phyloP scores from a whole-genome alignment of 176 grass and related monocot species.

The Guadua angustifolia region DNA sequence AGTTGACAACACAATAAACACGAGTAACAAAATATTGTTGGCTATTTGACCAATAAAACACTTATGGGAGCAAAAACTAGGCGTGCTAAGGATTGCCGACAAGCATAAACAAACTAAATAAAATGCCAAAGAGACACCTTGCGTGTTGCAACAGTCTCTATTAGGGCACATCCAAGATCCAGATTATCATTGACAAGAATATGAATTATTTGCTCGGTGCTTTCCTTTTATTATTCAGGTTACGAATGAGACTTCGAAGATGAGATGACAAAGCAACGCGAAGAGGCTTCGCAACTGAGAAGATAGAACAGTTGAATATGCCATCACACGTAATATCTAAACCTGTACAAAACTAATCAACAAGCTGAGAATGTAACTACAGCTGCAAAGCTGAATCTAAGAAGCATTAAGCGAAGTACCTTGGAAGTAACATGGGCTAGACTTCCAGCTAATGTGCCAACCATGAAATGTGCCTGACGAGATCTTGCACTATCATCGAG shows the following conservation, averaged over 20 bases:
- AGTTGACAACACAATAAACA: constrained; percentile 2
- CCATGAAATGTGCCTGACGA: constrained; percentile 93
- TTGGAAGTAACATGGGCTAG: constrained; percentile 98
- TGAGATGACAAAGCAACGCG: constrained; percentile 78
- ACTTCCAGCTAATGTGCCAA: constrained; percentile 93
- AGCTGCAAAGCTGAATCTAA: neutral
- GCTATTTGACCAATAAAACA: constrained; percentile 26
- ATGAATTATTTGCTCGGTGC: constrained; percentile 73
- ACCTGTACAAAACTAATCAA: constrained; percentile 17
- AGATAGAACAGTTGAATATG: constrained; percentile 22
- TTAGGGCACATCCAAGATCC: constrained; percentile 96
- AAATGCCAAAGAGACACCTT: constrained; percentile 61
- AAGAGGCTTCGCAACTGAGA: constrained; percentile 78
- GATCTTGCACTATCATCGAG: constrained; percentile 74
- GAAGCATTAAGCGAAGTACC: constrained; percentile 51
- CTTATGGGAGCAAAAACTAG: neutral
- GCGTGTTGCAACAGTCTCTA: constrained; percentile 89
- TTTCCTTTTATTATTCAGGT: constrained; percentile 78
- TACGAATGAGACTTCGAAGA: constrained; percentile 81
- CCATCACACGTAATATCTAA: constrained; percentile 9
- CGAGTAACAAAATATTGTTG: neutral
- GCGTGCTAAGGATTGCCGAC: neutral
- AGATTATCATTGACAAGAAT: constrained; percentile 91
- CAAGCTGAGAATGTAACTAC: constrained; percentile 25
- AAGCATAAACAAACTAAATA: constrained; percentile 18